Base-by-base conservation (phyloP, 2,329 filamentous ascomycete genomes). In the Dothistroma septosporum region DNA sequence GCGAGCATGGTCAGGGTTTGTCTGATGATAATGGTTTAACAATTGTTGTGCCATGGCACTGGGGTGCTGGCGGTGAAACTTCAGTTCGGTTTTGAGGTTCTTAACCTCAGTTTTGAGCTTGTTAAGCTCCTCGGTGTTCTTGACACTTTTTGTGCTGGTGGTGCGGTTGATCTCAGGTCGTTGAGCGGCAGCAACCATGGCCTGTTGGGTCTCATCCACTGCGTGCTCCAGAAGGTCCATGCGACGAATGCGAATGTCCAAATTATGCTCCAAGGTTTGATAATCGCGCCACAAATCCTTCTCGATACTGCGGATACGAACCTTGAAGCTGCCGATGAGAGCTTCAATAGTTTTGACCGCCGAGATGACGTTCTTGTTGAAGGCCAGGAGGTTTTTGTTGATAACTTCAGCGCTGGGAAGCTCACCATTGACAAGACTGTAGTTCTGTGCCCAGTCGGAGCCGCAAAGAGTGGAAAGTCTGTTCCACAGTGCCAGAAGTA, bases 271-370 rank as follows among this genome's bases (percentile, higher is more conserved):
- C 1, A 99, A 82, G 0, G 83, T 85, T 70, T 95, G 90, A 71
- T 97, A 97, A 71, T 97, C 92, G 64, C 91, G 90, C 78, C 87
- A 88, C n/a, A 97, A 78, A 62, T 96, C 90, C 53, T 90, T 87
- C 75, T 99, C 94, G n/a, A 97, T 87, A 7, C 82, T 80, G 70
- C 90, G 90, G 72, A 97, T 90, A 61, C 91, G 88, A 44, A 83
- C 81, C 70, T 90, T 89, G 79, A 96, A 96, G 9, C 85, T 85
- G 19, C 84, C 83, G 37, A 97, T 82, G 65, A 96, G 85, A 19
- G 82, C 81, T 78, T 97, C 94, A 58, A 97, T 87, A 2, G 87
- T 90, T 79, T 93, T 96, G 63, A 97, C 84, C 0, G 93, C 93
- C 0, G 87, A 85, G 48, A 97, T 77, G 28, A 99, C 82, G 73